phyloP scores from a whole-genome alignment of 768 basidiomycete genomes.

The Phaffia australis region DNA sequence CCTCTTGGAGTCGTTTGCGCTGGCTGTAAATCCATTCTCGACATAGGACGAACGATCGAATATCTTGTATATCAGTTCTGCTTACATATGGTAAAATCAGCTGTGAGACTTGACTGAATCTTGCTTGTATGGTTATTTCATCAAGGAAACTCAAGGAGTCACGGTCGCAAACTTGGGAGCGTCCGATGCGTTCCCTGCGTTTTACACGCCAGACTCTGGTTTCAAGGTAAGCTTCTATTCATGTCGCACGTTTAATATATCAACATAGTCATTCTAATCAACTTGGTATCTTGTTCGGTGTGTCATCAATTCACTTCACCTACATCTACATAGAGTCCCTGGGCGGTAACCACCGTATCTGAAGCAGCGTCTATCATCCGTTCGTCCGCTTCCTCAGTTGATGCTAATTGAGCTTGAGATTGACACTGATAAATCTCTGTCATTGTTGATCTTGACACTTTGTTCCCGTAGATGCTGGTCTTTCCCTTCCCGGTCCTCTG shows the following conservation, averaged over 20 bases:
- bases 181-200: slow-evolving; percentile 81
- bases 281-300: background rate
- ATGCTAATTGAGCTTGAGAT: no score
- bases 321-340: slow-evolving; percentile 53
- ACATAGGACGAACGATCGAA: slow-evolving; percentile 59
- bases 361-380: slow-evolving; percentile 66
- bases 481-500: slow-evolving; percentile 59
- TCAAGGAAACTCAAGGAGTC: slow-evolving; percentile 93
- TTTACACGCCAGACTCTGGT: slow-evolving; percentile 76
- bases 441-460: background rate
- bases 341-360: slow-evolving; percentile 54
- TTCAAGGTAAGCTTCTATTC: slow-evolving; percentile 47
- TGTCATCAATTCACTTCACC: background rate
- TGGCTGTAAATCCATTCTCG: slow-evolving; percentile 88
- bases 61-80: slow-evolving; percentile 35
- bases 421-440: background rate
- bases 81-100: background rate
- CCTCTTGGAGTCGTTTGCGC: slow-evolving; percentile 77
- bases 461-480: slow-evolving; percentile 50
- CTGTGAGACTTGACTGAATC: background rate
- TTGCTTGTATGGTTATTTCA: slow-evolving; percentile 47
- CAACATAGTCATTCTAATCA: background rate
- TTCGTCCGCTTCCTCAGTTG: slow-evolving; percentile 38
- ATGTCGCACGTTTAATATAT: background rate
- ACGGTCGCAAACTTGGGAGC: slow-evolving; percentile 70